These are phyloP conservation scores for Serpula lacrymans DNA, from an alignment of 768 basidiomycete species.

Conservation along the genomic window DNA sequence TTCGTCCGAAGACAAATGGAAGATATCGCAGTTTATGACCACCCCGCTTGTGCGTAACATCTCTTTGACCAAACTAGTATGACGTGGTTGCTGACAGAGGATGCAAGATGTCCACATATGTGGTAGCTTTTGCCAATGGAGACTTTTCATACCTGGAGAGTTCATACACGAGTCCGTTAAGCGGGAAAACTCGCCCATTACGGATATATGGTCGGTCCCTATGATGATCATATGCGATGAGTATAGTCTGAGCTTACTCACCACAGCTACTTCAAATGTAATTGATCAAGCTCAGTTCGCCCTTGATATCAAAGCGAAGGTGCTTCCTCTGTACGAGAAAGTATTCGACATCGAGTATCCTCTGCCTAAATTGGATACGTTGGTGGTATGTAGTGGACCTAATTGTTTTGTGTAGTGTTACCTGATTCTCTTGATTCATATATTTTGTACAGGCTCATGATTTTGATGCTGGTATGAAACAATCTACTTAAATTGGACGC, in stretches of 20 bases:
- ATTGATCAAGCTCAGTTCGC: conserved; percentile 85
- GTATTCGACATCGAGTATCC: conserved; percentile 92
- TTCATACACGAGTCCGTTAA: conserved; percentile 75
- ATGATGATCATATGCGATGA: background rate
- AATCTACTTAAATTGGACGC: conserved; percentile 3
- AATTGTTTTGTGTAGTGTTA: background rate
- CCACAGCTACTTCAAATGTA: conserved; percentile 70
- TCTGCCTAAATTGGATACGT: conserved; percentile 90
- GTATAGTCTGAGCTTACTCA: too few relatives aligned
- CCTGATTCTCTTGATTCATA: conserved; percentile 2
- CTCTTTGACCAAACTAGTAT: background rate
- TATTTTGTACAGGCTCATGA: conserved; percentile 56
- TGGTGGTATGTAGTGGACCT: conserved; percentile 54
- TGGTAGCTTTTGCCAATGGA: conserved; percentile 86
- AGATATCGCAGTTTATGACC: conserved; percentile 74
- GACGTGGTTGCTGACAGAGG: background rate
- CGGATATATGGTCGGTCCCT: conserved; percentile 70
- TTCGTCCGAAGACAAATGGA: conserved; percentile 51
- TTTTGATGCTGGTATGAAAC: conserved; percentile 70
- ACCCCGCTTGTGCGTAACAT: conserved; percentile 57
- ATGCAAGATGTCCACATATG: conserved; percentile 74
- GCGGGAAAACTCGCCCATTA: conserved; percentile 76
- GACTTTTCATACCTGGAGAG: conserved; percentile 70
- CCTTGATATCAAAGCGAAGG: conserved; percentile 79
- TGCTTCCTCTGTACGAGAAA: conserved; percentile 87